Evolutionary conservation across 2,329 filamentous ascomycete species (phyloP).

Genomic region (Nemania sp.): DNA sequence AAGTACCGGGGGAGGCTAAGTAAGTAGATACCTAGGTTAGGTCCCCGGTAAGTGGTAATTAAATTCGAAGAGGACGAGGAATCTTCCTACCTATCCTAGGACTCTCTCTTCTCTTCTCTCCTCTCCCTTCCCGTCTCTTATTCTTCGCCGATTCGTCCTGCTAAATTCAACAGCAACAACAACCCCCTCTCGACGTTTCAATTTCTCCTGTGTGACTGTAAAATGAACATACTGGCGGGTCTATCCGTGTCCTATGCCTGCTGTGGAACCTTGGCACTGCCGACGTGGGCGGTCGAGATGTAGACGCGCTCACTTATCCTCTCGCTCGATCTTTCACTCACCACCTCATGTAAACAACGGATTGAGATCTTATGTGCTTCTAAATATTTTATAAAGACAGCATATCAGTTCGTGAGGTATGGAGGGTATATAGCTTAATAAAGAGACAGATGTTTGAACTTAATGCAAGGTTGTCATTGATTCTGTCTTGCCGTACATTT

Average conservation of each 20-base stretch:
- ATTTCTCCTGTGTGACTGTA: not conserved
- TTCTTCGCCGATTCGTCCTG: too few species aligned
- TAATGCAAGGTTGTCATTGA: not conserved
- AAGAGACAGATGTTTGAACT: not conserved
- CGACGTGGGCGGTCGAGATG: constrained; percentile 6
- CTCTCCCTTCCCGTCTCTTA: too few species aligned
- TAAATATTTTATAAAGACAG: too few species aligned
- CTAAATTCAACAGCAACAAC: not conserved
- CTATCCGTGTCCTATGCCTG: constrained; percentile 10
- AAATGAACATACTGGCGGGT: not conserved
- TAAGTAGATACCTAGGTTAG: too few species aligned
- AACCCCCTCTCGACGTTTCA: not conserved
- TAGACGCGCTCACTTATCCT: not conserved
- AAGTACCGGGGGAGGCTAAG: too few species aligned
- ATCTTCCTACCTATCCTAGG: too few species aligned
- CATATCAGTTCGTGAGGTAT: not conserved
- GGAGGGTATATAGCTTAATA: too few species aligned
- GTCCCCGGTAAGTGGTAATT: too few species aligned
- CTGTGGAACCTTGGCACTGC: constrained; percentile 14
- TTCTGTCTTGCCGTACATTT: not conserved
- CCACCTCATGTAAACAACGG: not conserved
- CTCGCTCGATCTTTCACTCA: too few species aligned
- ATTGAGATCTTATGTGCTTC: too few species aligned
- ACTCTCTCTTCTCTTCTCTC: too few species aligned
- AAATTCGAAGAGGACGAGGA: too few species aligned